Evolutionary conservation across 768 basidiomycete genomes (phyloP), one percentile per base, ranked within the genome.

Genomic region (Agrocybe chaxingu): DNA sequence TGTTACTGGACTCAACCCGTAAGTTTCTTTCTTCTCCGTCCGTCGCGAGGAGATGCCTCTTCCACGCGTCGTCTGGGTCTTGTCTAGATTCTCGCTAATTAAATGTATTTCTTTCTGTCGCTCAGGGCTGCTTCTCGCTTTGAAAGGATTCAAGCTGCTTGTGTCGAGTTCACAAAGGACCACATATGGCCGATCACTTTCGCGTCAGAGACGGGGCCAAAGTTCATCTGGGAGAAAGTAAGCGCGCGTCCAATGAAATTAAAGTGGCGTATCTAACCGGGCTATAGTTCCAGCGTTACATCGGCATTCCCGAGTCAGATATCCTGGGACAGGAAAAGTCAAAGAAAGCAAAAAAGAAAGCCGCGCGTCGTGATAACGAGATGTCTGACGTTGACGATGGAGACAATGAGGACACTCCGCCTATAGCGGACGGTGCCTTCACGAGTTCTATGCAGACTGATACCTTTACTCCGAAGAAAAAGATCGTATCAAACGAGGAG

Each of bases 161-260:
- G 80, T 2, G 51, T 57, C 2, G 85, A 88, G 51, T 90, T 90
- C 56, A 70, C 66, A 30, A 66, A 53, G 41, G 66, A 67, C 29
- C 62, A 73, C 9, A 51, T 59, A 3, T 77, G 76, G 76, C 76
- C 77, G 2, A 12, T 50, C 51, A 62, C 35, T 52, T 58, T 37
- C 38, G 60, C 31, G 30, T 58, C 57, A n/a, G 65, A 67, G 45
- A 69, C 68, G 9, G 70, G 72, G n/a, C 67, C 75, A 8, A 60
- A 62, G 38, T 64, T 69, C 36, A 68, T 85, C 11, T 91, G 85
- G 82, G 84, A 89, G 54, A 78, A 82, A 65, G 88, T 88, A 60
- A 11, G 66, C 59, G 36, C 45, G 35, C 13, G 13, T 36, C 19
- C 1, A 29, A 4, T 24, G 7, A 39, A 30, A 12, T 48, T 31